These are phyloP conservation scores for Aquilaria sinensis DNA, from an alignment of 345 rosid species.

Conservation along the genomic window DNA sequence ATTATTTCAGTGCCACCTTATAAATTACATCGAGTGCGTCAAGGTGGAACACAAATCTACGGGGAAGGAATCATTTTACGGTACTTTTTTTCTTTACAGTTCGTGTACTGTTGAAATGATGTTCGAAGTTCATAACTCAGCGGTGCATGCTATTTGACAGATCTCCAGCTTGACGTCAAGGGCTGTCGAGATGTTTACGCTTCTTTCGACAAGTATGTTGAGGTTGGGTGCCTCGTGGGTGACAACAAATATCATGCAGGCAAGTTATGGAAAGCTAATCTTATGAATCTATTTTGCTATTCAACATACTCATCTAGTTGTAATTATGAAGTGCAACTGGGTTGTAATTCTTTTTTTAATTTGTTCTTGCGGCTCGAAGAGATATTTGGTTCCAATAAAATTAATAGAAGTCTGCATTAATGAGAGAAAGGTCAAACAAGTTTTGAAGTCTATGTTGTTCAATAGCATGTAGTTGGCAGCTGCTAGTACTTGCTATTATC, in stretches of 20 bases:
- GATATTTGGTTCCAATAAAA: too few species aligned
- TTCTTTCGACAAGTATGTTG: constrained; percentile 80
- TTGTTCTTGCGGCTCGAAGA: too few species aligned
- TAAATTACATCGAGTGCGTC: constrained; percentile 98
- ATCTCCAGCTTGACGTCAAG: constrained; percentile 98
- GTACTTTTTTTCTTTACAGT: constrained; percentile 25
- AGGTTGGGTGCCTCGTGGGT: constrained; percentile 95
- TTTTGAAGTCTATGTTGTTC: too few species aligned
- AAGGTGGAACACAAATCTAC: constrained; percentile 93
- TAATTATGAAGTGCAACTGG: too few species aligned
- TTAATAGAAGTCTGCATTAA: too few species aligned
- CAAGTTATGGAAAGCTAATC: constrained; percentile 36
- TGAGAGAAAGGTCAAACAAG: too few species aligned
- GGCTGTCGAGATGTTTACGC: constrained; percentile 42
- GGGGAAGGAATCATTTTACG: constrained; percentile 93
- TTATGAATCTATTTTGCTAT: too few species aligned
- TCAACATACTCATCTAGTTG: too few species aligned
- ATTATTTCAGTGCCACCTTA: constrained; percentile 93
- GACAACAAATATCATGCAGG: constrained; percentile 97
- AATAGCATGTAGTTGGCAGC: too few species aligned
- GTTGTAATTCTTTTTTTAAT: too few species aligned
- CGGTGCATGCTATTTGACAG: constrained; percentile 31
- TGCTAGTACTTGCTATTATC: too few species aligned
- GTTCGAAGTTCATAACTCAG: background rate
- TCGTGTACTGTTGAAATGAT: background rate